These are phyloP conservation scores for Sarocladium brachiariae DNA, from an alignment of 2,329 filamentous ascomycete genomes.

Conservation along the genomic window DNA sequence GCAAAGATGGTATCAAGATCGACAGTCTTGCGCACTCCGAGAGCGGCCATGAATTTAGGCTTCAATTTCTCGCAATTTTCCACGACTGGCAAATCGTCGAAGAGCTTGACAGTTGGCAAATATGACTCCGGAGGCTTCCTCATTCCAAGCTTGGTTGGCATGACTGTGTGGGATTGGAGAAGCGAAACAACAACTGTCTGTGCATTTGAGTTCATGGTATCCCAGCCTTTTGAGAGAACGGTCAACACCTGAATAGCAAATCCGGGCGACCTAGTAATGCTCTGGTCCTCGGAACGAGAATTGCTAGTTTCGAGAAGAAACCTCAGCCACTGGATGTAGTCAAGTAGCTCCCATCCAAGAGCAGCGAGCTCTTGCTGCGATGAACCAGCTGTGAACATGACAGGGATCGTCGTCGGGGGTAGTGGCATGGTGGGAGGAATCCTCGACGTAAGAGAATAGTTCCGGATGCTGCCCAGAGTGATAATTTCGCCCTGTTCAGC, in stretches of 20 bases:
- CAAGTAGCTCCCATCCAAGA: slow-evolving; percentile 79
- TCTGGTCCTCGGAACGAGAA: slow-evolving; percentile 53
- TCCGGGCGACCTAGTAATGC: slow-evolving; percentile 62
- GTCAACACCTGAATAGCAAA: slow-evolving; percentile 74
- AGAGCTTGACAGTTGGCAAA: slow-evolving; percentile 87
- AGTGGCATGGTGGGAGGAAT: slow-evolving; percentile 78
- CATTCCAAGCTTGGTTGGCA: slow-evolving; percentile 91
- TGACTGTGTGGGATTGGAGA: slow-evolving; percentile 62
- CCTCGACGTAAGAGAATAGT: slow-evolving; percentile 68
- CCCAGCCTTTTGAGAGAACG: slow-evolving; percentile 85
- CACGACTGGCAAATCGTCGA: slow-evolving; percentile 85
- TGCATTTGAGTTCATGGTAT: slow-evolving; percentile 60
- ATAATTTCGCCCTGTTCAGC: slow-evolving; percentile 64
- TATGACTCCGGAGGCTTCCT: slow-evolving; percentile 78
- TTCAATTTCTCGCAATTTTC: slow-evolving; percentile 72
- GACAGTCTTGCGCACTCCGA: slow-evolving; percentile 92
- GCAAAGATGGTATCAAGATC: slow-evolving; percentile 92
- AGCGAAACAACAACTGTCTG: slow-evolving; percentile 59
- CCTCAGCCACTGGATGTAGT: slow-evolving; percentile 77
- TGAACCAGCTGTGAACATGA: slow-evolving; percentile 71
- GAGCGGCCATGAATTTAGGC: slow-evolving; percentile 75
- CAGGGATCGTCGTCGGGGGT: slow-evolving; percentile 75
- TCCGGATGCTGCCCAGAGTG: slow-evolving; percentile 65
- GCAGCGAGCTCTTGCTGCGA: slow-evolving; percentile 62
- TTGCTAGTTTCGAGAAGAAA: slow-evolving; percentile 68